phyloP scores from a whole-genome alignment of 352 stramenopile species.

The Globisporangium cederbergense region DNA sequence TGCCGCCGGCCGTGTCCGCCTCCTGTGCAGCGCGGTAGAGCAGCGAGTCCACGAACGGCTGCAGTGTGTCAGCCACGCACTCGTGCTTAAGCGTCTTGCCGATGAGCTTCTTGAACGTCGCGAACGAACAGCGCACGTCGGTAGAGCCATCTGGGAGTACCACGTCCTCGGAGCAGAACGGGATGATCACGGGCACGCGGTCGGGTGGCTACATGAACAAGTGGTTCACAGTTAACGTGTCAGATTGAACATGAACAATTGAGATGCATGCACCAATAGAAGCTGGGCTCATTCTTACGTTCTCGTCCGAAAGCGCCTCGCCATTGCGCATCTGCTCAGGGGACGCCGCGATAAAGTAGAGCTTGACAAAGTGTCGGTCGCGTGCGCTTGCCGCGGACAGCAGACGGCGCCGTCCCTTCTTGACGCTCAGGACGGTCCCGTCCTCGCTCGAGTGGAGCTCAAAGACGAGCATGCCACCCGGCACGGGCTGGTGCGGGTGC shows the following conservation, averaged over 20 bases:
- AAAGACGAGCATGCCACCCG: constrained; percentile 75
- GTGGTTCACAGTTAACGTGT: too few relatives aligned
- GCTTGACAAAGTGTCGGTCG: constrained; percentile 60
- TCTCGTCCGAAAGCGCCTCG: constrained; percentile 45
- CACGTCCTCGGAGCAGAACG: constrained; percentile 65
- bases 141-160: constrained; percentile 32
- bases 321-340: constrained; percentile 69
- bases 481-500: constrained; percentile 68
- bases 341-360: constrained; percentile 68
- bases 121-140: constrained; percentile 57
- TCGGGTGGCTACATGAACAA: constrained; percentile 40
- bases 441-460: constrained; percentile 50
- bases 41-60: constrained; percentile 61
- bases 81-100: constrained; percentile 59
- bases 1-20: background rate
- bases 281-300: constrained; percentile 28
- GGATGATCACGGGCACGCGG: constrained; percentile 61
- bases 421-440: constrained; percentile 20
- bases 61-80: constrained; percentile 67
- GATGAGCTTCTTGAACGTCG: constrained; percentile 66
- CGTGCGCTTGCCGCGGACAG: constrained; percentile 4
- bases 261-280: background rate
- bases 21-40: constrained; percentile 1
- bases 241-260: constrained; percentile 4
- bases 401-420: constrained; percentile 11